A percentile compares a stretch with the other conserved stretches of the same genome.
These are phyloP conservation scores for Alternaria atra DNA, from an alignment of 2,329 filamentous ascomycete species.

Conservation along the genomic window DNA sequence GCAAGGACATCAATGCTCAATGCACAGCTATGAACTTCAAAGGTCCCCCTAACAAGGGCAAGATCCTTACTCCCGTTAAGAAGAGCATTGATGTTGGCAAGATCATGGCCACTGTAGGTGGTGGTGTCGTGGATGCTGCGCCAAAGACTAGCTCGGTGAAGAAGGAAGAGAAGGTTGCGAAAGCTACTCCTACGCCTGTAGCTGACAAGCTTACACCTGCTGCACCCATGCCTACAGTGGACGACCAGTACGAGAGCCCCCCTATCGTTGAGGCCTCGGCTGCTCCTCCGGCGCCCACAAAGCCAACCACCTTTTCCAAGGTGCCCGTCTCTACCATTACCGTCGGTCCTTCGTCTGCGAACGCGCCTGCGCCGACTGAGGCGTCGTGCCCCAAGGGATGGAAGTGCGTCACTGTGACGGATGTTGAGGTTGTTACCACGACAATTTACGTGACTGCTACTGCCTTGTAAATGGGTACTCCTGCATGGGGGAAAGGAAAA, in stretches of 20 bases:
- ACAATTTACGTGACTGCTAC: slow-evolving; percentile 39
- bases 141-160: slow-evolving; percentile 23
- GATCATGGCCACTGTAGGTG: slow-evolving; percentile 29
- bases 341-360: slow-evolving; percentile 24
- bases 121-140: slow-evolving; percentile 25
- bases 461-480: neutral
- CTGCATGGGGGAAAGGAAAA: neutral
- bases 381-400: slow-evolving; percentile 32
- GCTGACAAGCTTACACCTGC: slow-evolving; percentile 11
- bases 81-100: slow-evolving; percentile 43
- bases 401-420: slow-evolving; percentile 35
- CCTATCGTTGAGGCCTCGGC: slow-evolving; percentile 9
- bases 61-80: slow-evolving; percentile 48
- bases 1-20: slow-evolving; percentile 55
- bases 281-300: slow-evolving; percentile 1
- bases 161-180: slow-evolving; percentile 14
- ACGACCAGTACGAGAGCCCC: slow-evolving; percentile 19
- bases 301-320: neutral
- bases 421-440: slow-evolving; percentile 37
- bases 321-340: slow-evolving; percentile 20
- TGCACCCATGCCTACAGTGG: slow-evolving; percentile 19
- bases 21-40: slow-evolving; percentile 55
- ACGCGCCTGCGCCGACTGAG: slow-evolving; percentile 30
- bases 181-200: slow-evolving; percentile 6
- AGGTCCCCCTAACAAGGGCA: slow-evolving; percentile 56